A percentile compares a stretch with the other conserved stretches of the same genome.
phyloP scores from a whole-genome alignment of 139 green algal species.

The Picochlorum sp. region DNA sequence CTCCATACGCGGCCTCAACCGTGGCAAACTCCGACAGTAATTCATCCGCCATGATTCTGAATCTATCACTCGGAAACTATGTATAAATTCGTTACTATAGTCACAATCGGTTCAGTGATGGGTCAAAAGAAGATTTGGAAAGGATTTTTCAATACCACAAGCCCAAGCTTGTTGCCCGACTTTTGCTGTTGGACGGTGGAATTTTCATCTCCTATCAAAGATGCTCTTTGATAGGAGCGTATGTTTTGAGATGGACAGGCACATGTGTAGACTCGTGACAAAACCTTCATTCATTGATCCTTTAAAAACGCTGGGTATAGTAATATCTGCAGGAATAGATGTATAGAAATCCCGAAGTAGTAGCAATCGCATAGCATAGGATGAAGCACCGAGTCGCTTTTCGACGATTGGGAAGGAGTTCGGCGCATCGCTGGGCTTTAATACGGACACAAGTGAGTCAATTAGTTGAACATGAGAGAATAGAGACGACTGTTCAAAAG shows the following conservation, averaged over 20 bases:
- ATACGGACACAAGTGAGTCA: slow-evolving; percentile 87
- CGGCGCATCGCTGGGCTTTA: slow-evolving; percentile 49
- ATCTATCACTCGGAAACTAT: background rate
- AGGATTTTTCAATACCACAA: no score
- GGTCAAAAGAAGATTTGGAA: no score
- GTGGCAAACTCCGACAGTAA: background rate
- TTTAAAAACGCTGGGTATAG: no score
- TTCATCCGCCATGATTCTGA: background rate
- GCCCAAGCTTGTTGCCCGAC: no score
- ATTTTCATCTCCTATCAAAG: no score
- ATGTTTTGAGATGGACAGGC: no score
- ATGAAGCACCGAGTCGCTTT: slow-evolving; percentile 42
- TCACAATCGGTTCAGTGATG: background rate
- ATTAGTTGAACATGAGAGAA: slow-evolving; percentile 84
- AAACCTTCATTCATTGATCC: no score
- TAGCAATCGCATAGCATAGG: background rate
- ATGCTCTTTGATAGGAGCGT: no score
- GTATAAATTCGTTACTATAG: background rate
- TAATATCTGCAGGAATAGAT: no score
- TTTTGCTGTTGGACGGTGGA: no score
- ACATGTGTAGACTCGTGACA: no score
- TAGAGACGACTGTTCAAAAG: slow-evolving; percentile 83
- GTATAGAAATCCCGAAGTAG: no score
- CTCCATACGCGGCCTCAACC: background rate
- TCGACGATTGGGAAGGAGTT: slow-evolving; percentile 35